A percentile compares a stretch with the other conserved stretches of the same genome.
Conservation (phyloP, 169 alveolate genomes). For the Plasmodium malariae region DNA sequence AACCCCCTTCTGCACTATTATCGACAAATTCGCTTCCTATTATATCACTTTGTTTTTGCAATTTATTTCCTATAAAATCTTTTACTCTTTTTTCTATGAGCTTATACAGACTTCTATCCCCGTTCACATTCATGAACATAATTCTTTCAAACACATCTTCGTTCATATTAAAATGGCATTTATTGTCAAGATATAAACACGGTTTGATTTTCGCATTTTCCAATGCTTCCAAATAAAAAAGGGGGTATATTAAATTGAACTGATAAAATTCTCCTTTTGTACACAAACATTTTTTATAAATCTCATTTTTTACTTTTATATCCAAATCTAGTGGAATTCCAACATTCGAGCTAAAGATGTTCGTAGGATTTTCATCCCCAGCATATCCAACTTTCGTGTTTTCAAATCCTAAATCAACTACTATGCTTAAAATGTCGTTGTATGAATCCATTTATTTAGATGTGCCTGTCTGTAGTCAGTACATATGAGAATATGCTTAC, state of each 20-base stretch:
- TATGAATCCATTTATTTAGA: constrained; percentile 44
- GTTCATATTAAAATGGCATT: constrained; percentile 40
- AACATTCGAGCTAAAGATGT: constrained; percentile 44
- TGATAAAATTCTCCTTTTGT: constrained; percentile 51
- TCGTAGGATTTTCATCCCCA: constrained; percentile 58
- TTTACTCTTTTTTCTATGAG: constrained; percentile 35
- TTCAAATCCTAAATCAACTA: constrained; percentile 66
- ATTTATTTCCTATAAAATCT: constrained; percentile 42
- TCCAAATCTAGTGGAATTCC: constrained; percentile 49
- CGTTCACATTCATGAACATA: constrained; percentile 58
- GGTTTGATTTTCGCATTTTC: constrained; percentile 33
- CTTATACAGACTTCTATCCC: constrained; percentile 24
- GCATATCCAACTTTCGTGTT: constrained; percentile 61
- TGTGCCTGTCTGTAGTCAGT: neutral
- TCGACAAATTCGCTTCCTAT: constrained; percentile 25
- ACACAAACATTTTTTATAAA: constrained; percentile 57
- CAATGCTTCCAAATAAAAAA: constrained; percentile 31
- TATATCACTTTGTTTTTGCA: constrained; percentile 44
- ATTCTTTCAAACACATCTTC: constrained; percentile 75
- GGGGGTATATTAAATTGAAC: constrained; percentile 57
- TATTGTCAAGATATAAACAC: constrained; percentile 58
- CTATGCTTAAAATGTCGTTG: constrained; percentile 62
- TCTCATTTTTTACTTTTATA: constrained; percentile 30
- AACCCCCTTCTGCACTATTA: neutral
- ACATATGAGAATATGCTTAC: neutral